Evolutionary conservation across 805 yeast genomes (phyloP).

Genomic region (Millerozyma acaciae): DNA sequence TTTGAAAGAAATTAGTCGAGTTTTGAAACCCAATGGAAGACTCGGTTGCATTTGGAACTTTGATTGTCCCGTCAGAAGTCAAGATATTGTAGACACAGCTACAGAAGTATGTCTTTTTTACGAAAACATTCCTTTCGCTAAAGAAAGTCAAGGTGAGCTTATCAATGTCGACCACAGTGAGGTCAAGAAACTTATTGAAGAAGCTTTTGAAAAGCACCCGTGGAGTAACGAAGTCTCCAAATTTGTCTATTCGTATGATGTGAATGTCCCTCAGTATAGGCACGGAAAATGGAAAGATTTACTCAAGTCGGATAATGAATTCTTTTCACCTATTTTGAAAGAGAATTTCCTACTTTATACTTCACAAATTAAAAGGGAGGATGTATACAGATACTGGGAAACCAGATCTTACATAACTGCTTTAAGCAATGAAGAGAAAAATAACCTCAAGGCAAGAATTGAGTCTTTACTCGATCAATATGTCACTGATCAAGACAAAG

Average conservation of each 20-base stretch:
- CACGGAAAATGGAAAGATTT: slow-evolving; percentile 45
- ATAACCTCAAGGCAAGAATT: slow-evolving; percentile 24
- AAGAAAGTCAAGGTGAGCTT: not conserved
- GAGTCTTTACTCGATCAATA: slow-evolving; percentile 22
- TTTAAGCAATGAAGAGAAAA: slow-evolving; percentile 34
- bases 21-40: slow-evolving; percentile 45
- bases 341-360: slow-evolving; percentile 32
- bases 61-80: slow-evolving; percentile 28
- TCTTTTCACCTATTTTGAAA: slow-evolving; percentile 29
- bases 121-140: slow-evolving; percentile 1
- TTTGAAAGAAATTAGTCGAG: slow-evolving; percentile 47
- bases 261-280: slow-evolving; percentile 54
- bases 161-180: not conserved
- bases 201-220: slow-evolving; percentile 18
- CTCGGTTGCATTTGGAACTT: slow-evolving; percentile 60
- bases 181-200: slow-evolving; percentile 5
- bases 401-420: slow-evolving; percentile 53
- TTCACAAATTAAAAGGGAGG: slow-evolving; percentile 26
- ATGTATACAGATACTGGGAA: slow-evolving; percentile 48
- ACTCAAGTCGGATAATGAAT: slow-evolving; percentile 15
- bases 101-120: slow-evolving; percentile 4
- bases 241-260: slow-evolving; percentile 33
- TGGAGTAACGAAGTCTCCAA: slow-evolving; percentile 39
- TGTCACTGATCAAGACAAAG: slow-evolving; percentile 11
- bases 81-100: slow-evolving; percentile 3